Conservation (phyloP, 495 filamentous ascomycete species). For the Aspergillus nidulans region DNA sequence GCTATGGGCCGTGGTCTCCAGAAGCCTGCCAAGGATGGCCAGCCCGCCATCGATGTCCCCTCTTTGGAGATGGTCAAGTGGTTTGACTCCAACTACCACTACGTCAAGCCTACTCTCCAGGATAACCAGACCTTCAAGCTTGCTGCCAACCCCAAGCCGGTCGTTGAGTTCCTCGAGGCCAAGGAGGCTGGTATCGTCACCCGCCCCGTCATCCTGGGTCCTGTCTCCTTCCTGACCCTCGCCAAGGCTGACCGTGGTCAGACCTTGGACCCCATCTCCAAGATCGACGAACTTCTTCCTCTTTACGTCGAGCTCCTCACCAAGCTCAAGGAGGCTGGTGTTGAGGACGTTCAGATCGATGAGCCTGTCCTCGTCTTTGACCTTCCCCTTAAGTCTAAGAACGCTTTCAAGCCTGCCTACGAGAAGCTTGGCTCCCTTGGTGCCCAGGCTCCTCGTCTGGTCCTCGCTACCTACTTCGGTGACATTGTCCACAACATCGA, state of each 20-base stretch:
- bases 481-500: constrained; percentile 99
- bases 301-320: constrained; percentile 86
- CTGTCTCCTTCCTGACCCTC: constrained; percentile 92
- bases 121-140: constrained; percentile 96
- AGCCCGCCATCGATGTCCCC: constrained; percentile 82
- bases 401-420: constrained; percentile 96
- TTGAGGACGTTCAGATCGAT: constrained; percentile 92
- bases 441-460: constrained; percentile 70
- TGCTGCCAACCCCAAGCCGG: constrained; percentile 79
- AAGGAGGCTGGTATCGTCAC: constrained; percentile 92
- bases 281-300: constrained; percentile 86
- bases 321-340: constrained; percentile 92
- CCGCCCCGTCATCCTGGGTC: constrained; percentile 90
- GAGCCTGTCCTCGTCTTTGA: constrained; percentile 96
- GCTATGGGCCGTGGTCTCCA: constrained; percentile 99
- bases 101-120: constrained; percentile 97
- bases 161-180: constrained; percentile 90
- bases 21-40: constrained; percentile 54
- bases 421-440: constrained; percentile 76
- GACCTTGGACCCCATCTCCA: constrained; percentile 83
- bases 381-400: constrained; percentile 79
- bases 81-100: constrained; percentile 99
- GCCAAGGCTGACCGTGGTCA: constrained; percentile 96
- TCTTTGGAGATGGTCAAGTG: constrained; percentile 99
- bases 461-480: constrained; percentile 96